Evolutionary conservation across 2,329 filamentous ascomycete species (phyloP).

Genomic region (Orbilia javanica): DNA sequence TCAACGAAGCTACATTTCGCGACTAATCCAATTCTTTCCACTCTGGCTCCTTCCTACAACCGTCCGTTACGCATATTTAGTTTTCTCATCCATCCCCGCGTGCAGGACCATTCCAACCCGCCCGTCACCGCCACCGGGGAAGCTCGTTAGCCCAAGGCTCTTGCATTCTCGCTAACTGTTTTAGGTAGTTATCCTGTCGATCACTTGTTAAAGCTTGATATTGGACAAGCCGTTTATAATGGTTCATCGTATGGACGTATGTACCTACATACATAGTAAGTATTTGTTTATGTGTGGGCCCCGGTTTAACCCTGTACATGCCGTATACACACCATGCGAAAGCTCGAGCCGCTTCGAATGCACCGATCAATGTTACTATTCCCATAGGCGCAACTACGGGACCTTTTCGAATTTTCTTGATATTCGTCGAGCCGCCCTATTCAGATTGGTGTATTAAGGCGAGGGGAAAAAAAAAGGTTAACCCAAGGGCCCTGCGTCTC

Average conservation of each 20-base stretch:
- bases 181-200: slow-evolving; percentile 38
- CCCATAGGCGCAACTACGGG: slow-evolving; percentile 14
- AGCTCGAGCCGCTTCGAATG: slow-evolving; percentile 40
- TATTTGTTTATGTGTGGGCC: no score
- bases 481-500: background rate
- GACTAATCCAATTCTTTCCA: slow-evolving; percentile 8
- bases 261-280: background rate
- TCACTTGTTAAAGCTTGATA: slow-evolving; percentile 50
- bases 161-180: slow-evolving; percentile 42
- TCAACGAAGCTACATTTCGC: slow-evolving; percentile 7
- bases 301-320: background rate
- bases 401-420: slow-evolving; percentile 7
- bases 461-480: slow-evolving; percentile 34
- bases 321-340: no score
- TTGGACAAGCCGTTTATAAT: slow-evolving; percentile 20
- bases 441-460: slow-evolving; percentile 35
- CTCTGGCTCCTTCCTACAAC: slow-evolving; percentile 11
- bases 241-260: background rate
- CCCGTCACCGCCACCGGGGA: slow-evolving; percentile 55
- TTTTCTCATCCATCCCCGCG: slow-evolving; percentile 5
- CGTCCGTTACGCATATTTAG: background rate
- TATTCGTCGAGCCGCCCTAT: slow-evolving; percentile 28
- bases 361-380: slow-evolving; percentile 17
- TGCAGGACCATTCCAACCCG: slow-evolving; percentile 26
- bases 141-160: slow-evolving; percentile 40